These are phyloP conservation scores for Lindgomyces ingoldianus DNA, from an alignment of 495 filamentous ascomycete species.

Conservation along the genomic window DNA sequence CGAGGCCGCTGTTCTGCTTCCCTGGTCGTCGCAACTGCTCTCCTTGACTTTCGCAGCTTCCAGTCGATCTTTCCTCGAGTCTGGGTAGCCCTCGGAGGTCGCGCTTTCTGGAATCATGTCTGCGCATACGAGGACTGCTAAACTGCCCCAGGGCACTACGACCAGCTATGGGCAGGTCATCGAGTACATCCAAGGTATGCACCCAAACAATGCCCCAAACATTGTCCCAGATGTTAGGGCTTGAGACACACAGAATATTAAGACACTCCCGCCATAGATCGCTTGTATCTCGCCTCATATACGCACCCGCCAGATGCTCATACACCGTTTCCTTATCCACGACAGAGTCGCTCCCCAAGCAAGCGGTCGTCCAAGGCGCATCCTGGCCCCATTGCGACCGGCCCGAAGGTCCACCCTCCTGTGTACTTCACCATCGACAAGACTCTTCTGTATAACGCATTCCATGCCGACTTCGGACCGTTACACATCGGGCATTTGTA, in stretches of 20 bases:
- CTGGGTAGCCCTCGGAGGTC: constrained; percentile 7
- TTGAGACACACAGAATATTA: background rate
- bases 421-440: constrained; percentile 97
- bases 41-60: background rate
- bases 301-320: constrained; percentile 73
- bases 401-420: constrained; percentile 60
- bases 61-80: constrained; percentile 9
- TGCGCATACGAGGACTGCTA: constrained; percentile 4
- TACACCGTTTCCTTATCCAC: constrained; percentile 84
- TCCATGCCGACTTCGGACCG: constrained; percentile 97
- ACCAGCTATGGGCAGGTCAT: constrained; percentile 69
- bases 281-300: constrained; percentile 92
- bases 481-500: constrained; percentile 97
- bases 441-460: constrained; percentile 91
- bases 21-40: constrained; percentile 7
- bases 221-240: constrained; percentile 1
- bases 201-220: background rate
- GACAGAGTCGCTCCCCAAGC: constrained; percentile 63
- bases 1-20: background rate
- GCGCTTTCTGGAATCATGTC: constrained; percentile 11
- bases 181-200: constrained; percentile 73
- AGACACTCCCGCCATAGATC: constrained; percentile 58
- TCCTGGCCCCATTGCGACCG: constrained; percentile 52
- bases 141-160: constrained; percentile 42
- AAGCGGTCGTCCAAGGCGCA: constrained; percentile 74